Evolutionary conservation across 192 early-diverging fungal genomes (phyloP).

Genomic region (Entomortierella beljakovae): DNA sequence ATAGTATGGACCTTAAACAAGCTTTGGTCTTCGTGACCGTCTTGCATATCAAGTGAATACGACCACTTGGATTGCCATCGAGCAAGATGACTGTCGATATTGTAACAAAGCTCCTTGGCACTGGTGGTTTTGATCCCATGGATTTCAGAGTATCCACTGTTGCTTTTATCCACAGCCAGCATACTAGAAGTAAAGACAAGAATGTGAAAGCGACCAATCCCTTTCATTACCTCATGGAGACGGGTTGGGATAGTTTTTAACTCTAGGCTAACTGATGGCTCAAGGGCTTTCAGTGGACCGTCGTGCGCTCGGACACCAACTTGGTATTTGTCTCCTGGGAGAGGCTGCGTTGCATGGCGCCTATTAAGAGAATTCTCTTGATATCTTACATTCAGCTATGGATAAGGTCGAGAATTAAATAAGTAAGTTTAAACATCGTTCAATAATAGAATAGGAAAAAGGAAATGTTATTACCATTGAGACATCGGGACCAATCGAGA

Average conservation of each 20-base stretch:
- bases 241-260: neutral
- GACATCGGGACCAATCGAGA: constrained; percentile 8
- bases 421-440: neutral
- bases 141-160: too few relatives aligned
- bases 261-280: neutral
- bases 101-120: constrained; percentile 14
- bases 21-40: constrained; percentile 20
- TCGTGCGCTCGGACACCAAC: constrained; percentile 24
- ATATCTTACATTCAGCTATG: constrained; percentile 24
- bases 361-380: constrained; percentile 14
- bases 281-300: neutral
- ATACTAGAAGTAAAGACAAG: constrained; percentile 26
- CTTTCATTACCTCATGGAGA: constrained; percentile 8
- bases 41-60: constrained; percentile 7
- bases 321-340: neutral
- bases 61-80: constrained; percentile 24
- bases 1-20: constrained; percentile 30
- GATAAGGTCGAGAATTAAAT: neutral
- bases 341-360: neutral
- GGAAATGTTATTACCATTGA: constrained; percentile 14
- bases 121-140: neutral
- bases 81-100: constrained; percentile 2
- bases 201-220: constrained; percentile 34
- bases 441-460: neutral
- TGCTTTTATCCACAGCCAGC: neutral